Evolutionary conservation across 176 grass and related monocot species (phyloP).

Genomic region (Poa pratensis): DNA sequence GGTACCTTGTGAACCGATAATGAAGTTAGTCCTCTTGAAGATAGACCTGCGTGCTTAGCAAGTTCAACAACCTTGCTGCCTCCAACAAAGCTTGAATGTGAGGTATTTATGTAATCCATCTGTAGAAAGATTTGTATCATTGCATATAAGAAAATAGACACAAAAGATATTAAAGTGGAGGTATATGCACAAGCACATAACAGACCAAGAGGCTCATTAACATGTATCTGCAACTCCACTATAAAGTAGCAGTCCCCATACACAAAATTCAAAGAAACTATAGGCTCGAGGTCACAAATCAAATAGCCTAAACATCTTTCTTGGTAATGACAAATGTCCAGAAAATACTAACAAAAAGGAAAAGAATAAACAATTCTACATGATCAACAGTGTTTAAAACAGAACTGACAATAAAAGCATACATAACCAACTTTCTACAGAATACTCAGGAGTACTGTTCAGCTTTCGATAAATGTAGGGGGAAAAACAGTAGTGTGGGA

Average conservation of each 20-base stretch:
- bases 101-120: constrained; percentile 99
- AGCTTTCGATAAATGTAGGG: neutral
- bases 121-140: constrained; percentile 43
- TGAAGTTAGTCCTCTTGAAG: constrained; percentile 50
- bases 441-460: neutral
- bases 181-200: constrained; percentile 30
- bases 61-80: constrained; percentile 85
- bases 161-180: constrained; percentile 22
- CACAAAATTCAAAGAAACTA: constrained; percentile 26
- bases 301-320: neutral
- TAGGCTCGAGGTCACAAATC: constrained; percentile 1
- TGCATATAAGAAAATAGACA: constrained; percentile 37
- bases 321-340: neutral
- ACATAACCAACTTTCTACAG: constrained; percentile 17
- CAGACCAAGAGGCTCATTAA: constrained; percentile 14
- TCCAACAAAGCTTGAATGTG: constrained; percentile 87
- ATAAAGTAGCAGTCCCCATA: neutral
- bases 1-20: constrained; percentile 59
- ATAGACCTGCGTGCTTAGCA: constrained; percentile 65
- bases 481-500: neutral
- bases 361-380: neutral
- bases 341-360: neutral
- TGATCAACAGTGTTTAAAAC: constrained; percentile 8
- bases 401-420: constrained; percentile 20
- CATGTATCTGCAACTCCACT: constrained; percentile 22